These are phyloP conservation scores for Mortierella polycephala DNA, from an alignment of 371 early-diverging fungal genomes.

Conservation along the genomic window DNA sequence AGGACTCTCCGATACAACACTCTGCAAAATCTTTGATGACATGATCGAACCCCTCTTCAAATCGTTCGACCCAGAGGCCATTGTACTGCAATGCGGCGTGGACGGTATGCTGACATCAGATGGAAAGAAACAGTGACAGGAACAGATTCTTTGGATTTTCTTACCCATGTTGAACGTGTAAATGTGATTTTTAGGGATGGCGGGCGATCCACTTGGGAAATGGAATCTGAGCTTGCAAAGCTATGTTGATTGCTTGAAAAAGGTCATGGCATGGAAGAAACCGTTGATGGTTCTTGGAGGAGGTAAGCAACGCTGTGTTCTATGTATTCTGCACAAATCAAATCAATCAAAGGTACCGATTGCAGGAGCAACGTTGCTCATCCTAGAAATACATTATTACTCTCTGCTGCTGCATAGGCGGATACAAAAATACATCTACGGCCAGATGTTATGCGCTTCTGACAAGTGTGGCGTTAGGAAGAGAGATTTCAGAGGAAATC, in stretches of 20 bases:
- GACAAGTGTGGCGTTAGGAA: slow-evolving; percentile 62
- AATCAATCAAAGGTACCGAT: too few species aligned
- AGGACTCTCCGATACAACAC: slow-evolving; percentile 77
- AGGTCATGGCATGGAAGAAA: slow-evolving; percentile 44
- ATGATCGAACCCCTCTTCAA: slow-evolving; percentile 62
- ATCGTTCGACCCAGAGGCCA: slow-evolving; percentile 70
- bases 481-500: slow-evolving; percentile 58
- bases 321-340: too few species aligned
- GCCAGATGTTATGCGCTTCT: slow-evolving; percentile 87
- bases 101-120: slow-evolving; percentile 66
- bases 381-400: too few species aligned
- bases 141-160: neutral
- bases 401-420: slow-evolving; percentile 41
- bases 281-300: slow-evolving; percentile 75
- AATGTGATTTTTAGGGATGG: slow-evolving; percentile 60
- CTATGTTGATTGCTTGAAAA: slow-evolving; percentile 66
- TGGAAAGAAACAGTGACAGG: too few species aligned
- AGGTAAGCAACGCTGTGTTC: slow-evolving; percentile 40
- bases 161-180: neutral
- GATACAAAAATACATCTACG: slow-evolving; percentile 84
- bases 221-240: slow-evolving; percentile 74
- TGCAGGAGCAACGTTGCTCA: too few species aligned
- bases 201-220: slow-evolving; percentile 75
- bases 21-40: slow-evolving; percentile 75
- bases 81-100: slow-evolving; percentile 93